Conservation (phyloP, 768 basidiomycete genomes). For the Mycena galopus region DNA sequence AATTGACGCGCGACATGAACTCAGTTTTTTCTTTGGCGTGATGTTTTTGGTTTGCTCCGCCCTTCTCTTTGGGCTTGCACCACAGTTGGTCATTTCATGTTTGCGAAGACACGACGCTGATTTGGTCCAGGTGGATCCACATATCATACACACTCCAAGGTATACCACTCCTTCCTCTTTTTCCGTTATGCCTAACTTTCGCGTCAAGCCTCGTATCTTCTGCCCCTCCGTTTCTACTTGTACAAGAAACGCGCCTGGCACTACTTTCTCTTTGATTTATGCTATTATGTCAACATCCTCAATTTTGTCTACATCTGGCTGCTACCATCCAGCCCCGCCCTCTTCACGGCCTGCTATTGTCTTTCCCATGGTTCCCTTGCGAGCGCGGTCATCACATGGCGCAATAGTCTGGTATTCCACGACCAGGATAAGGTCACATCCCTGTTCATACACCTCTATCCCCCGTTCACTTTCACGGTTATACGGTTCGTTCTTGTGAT, state of each 20-base stretch:
- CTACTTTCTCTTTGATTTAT: conserved; percentile 91
- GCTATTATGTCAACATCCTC: conserved; percentile 94
- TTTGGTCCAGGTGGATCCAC: conserved; percentile 81
- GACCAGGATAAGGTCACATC: conserved; percentile 97
- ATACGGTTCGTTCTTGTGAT: conserved; percentile 71
- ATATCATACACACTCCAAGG: conserved; percentile 83
- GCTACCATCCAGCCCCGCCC: conserved; percentile 77
- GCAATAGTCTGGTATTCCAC: conserved; percentile 98
- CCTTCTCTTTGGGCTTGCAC: conserved; percentile 88
- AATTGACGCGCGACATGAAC: conserved; percentile 76
- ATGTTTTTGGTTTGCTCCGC: conserved; percentile 89
- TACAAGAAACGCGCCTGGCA: conserved; percentile 97
- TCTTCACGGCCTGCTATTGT: conserved; percentile 95
- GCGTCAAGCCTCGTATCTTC: conserved; percentile 70
- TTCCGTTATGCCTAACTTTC: background rate
- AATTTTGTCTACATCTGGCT: conserved; percentile 94
- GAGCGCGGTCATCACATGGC: conserved; percentile 97
- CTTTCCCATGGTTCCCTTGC: conserved; percentile 92
- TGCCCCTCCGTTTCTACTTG: conserved; percentile 84
- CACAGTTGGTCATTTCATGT: conserved; percentile 70
- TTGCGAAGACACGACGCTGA: conserved; percentile 30
- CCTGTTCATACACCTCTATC: conserved; percentile 94
- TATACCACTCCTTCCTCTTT: background rate
- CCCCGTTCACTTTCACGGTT: conserved; percentile 91
- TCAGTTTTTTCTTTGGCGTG: conserved; percentile 93